Evolutionary conservation across 1,284 basidiomycete genomes (phyloP).

Genomic region (Austroboletus novae-zelandiae): DNA sequence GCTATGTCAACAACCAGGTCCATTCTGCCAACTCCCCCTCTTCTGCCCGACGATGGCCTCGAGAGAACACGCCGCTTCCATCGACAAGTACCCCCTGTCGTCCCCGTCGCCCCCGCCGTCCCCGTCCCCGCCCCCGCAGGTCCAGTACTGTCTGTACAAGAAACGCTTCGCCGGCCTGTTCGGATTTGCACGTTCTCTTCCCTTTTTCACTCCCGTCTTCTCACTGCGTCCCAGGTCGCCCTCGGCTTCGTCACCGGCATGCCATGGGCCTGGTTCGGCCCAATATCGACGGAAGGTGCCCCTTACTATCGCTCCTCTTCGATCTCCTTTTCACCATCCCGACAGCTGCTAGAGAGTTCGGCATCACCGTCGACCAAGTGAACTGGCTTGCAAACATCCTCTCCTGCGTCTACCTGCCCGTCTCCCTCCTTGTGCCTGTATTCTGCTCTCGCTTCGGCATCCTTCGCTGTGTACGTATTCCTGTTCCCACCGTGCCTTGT

Average conservation of each 20-base stretch:
- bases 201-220: not conserved
- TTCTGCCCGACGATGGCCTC: not conserved
- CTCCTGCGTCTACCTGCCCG: constrained; percentile 58
- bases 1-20: too few species aligned
- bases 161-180: constrained; percentile 61
- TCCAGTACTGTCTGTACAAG: constrained; percentile 60
- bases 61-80: not conserved
- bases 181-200: constrained; percentile 48
- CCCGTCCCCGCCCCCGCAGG: not conserved
- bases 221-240: constrained; percentile 41
- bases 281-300: constrained; percentile 66
- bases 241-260: constrained; percentile 63
- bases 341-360: constrained; percentile 57
- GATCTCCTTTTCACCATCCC: not conserved
- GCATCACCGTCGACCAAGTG: constrained; percentile 60
- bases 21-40: too few species aligned
- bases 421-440: constrained; percentile 54
- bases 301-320: not conserved
- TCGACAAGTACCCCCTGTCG: not conserved
- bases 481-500: constrained; percentile 3
- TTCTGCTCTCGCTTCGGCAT: constrained; percentile 60
- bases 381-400: constrained; percentile 78
- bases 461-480: constrained; percentile 49
- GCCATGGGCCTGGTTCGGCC: constrained; percentile 73
- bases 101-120: not conserved